phyloP scores from a whole-genome alignment of 2,329 filamentous ascomycete species.

The Colletotrichum sp. region DNA sequence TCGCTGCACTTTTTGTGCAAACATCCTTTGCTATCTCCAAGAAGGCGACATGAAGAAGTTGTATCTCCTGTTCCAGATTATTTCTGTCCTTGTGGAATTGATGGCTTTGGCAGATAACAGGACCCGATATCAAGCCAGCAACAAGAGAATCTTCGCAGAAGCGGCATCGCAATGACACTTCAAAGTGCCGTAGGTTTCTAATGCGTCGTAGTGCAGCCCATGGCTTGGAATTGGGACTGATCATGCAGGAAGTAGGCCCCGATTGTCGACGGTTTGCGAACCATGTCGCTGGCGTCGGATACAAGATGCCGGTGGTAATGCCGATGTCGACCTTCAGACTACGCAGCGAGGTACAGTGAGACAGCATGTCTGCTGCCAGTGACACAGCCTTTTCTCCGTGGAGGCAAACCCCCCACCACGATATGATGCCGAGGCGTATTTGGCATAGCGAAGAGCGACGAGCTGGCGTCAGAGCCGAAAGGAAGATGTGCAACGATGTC shows the following conservation, averaged over 20 bases:
- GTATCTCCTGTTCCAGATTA: neutral
- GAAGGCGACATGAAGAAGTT: neutral
- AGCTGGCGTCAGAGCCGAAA: neutral
- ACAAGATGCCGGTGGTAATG: neutral
- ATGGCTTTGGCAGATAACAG: neutral
- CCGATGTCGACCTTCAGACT: neutral
- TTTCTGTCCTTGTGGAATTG: neutral
- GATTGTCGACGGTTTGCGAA: neutral
- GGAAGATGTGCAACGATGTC: neutral
- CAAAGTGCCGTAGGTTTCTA: neutral
- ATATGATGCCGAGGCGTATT: neutral
- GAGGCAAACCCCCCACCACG: neutral
- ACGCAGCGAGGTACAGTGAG: neutral
- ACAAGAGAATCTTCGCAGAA: neutral
- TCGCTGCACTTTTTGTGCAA: neutral
- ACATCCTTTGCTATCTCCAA: neutral
- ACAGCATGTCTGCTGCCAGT: neutral
- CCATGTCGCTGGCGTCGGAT: neutral
- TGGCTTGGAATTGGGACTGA: neutral
- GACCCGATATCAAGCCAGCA: neutral
- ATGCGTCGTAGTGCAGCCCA: neutral
- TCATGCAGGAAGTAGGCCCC: neutral
- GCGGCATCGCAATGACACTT: neutral
- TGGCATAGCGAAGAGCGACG: neutral
- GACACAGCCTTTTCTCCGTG: neutral